Base-by-base conservation (phyloP, 2,329 filamentous ascomycete species). In the Penicillium sp. region DNA sequence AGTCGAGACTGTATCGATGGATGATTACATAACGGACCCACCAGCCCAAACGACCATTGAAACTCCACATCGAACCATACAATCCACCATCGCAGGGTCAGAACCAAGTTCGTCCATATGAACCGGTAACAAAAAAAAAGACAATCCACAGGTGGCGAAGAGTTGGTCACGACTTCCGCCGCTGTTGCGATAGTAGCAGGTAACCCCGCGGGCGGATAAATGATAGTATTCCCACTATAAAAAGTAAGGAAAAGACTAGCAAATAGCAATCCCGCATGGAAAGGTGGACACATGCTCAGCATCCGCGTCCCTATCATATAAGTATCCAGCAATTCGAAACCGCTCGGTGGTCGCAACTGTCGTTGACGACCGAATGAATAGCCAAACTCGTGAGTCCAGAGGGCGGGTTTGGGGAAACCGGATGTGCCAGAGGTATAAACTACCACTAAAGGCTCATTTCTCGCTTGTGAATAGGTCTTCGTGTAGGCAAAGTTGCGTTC, bases 341-440 rank as follows among this genome's bases (percentile, higher is more conserved):
- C 42, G 7, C 2, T 10, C 10, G 22, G n/a, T 12, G 42, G n/a
- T 45, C 22, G n/a, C 17, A 24, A 17, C 7, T n/a, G 42, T 24
- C 42, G 42, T 22, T 45, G 42, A 10, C 22, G 42, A 24, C 17
- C 42, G 42, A 45, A 24, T 10, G 42, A 19, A 10, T 10, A 19
- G 22, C 42, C 42, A 3, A 19, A 45, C 13, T 57, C 49, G 42
- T 58, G 42, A 15, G 53, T 57, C 28, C 50, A 58, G 26, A 58
- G 24, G 40, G 58, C 45, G 9, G 61, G 54, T 26, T 60, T 60
- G 7, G 61, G 61, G 19, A 60, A 47, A 7, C 61, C 61, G 15
- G 61, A 57, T 15, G 61, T 57, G 8, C 61, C 61, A 6, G 61
- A 63, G 24, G 61, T 63, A 9, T 60, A 57, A 44, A 63, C 1